A percentile compares a stretch with the other conserved stretches of the same genome.
These are phyloP conservation scores for Phytophthora cryptogea DNA, from an alignment of 352 stramenopile genomes.

Conservation along the genomic window DNA sequence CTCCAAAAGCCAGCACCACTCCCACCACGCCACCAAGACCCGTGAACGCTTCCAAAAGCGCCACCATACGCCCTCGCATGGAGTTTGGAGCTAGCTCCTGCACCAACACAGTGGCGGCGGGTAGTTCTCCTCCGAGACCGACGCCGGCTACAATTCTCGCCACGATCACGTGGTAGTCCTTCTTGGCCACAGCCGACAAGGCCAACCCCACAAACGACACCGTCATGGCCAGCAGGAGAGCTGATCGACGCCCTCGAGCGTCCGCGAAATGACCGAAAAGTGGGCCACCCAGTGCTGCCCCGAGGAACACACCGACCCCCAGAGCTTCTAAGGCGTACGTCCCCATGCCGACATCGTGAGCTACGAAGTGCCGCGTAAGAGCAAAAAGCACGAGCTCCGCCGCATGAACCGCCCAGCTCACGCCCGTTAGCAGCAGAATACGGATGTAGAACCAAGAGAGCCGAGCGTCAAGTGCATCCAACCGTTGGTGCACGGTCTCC, in stretches of 20 bases:
- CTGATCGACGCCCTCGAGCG: conserved; percentile 26
- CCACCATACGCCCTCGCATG: conserved; percentile 36
- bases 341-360: conserved; percentile 29
- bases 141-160: conserved; percentile 37
- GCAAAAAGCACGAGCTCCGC: conserved; percentile 45
- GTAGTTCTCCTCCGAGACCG: conserved; percentile 44
- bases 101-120: conserved; percentile 34
- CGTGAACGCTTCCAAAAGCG: conserved; percentile 39
- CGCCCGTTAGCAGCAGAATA: conserved; percentile 36
- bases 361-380: conserved; percentile 33
- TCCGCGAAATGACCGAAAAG: conserved; percentile 36
- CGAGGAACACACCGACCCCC: conserved; percentile 24
- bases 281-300: conserved; percentile 28
- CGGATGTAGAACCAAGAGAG: conserved; percentile 38
- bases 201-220: conserved; percentile 30
- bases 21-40: conserved; percentile 38
- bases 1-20: conserved; percentile 26
- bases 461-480: conserved; percentile 25
- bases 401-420: conserved; percentile 44
- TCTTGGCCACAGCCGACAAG: conserved; percentile 28
- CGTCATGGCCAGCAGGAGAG: conserved; percentile 36
- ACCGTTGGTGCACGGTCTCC: conserved; percentile 9
- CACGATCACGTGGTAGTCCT: conserved; percentile 31
- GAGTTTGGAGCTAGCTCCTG: conserved; percentile 35
- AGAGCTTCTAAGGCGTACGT: conserved; percentile 31